phyloP scores from a whole-genome alignment of 2,329 filamentous ascomycete species.

The Xylaria sp. region DNA sequence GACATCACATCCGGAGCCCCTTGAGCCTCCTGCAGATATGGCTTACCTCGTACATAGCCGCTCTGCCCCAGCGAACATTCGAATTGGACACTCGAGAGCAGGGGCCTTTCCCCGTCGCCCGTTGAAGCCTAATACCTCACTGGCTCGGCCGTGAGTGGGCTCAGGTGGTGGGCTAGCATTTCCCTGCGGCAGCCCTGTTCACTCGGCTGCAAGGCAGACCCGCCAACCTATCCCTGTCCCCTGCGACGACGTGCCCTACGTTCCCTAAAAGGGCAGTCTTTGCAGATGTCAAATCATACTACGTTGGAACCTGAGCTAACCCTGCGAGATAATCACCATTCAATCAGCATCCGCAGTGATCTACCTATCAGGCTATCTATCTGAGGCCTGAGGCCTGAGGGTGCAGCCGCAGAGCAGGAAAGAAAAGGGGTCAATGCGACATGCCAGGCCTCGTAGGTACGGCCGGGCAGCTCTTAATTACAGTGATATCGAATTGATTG shows the following conservation, averaged over 20 bases:
- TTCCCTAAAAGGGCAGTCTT: conserved; percentile 15
- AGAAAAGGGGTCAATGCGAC: not conserved
- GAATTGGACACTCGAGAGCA: conserved; percentile 15
- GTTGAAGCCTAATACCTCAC: not conserved
- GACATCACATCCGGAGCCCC: conserved; percentile 8
- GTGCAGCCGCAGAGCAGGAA: not conserved
- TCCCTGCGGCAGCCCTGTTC: no score
- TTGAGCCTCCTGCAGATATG: not conserved
- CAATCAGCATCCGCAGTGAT: not conserved
- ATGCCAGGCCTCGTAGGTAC: not conserved
- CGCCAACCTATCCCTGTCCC: no score
- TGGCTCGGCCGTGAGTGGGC: no score
- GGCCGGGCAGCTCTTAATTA: not conserved
- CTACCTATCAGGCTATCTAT: no score
- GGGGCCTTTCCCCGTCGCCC: conserved; percentile 17
- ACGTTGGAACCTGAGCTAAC: not conserved
- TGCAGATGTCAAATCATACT: conserved; percentile 16
- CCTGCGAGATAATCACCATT: not conserved
- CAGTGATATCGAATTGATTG: not conserved
- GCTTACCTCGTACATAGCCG: not conserved
- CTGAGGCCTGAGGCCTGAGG: not conserved
- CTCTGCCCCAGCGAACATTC: conserved; percentile 6
- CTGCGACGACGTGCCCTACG: conserved; percentile 2
- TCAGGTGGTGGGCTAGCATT: conserved; percentile 10
- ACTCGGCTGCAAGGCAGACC: no score